Evolutionary conservation across 2,329 filamentous ascomycete genomes (phyloP), one percentile per base, ranked within the genome.

Genomic region (Fusarium brevicatenulatum): DNA sequence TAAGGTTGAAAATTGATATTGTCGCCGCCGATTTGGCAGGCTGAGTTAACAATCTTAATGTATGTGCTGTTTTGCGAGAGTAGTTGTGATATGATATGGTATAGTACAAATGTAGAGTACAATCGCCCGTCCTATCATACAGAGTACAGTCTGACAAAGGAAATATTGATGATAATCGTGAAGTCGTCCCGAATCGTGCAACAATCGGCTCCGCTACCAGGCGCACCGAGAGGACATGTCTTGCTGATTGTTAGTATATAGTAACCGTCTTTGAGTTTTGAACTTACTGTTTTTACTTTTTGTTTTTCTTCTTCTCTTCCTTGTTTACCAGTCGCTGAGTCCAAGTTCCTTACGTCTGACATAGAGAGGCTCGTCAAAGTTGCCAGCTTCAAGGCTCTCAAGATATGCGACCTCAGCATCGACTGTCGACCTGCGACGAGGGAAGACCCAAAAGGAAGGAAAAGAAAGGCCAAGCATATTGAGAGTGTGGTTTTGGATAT

Each of bases 401-500:
- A 74, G 52, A 30, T 64, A 65, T 36, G 63, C 71, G 23, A 67
- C 55, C 42, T 71, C 68, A 5, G 69, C 52, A 52, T 70, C 66
- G 21, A 65, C 47, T 44, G 64, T 63, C 42, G 73, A 65, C n/a
- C 66, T 67, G 9, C 75, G 70, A 42, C 72, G 75, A 16, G 73
- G 63, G 23, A 70, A 74, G 16, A 71, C 44, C 39, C 70, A 74
- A 13, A 76, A 76, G 19, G 68, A 42, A 13, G 63, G 44, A 25
- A 75, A 68, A 11, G 56, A 66, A 11, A 78, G 21, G 7, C 75
- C 75, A 49, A 78, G 61, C 76, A 78, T 78, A 16, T 21, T 72
- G 28, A 49, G 3, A 19, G 8, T 40, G 12, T 39, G 11, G 9
- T 36, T 21, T 21, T 43, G 9, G 3, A 25, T n/a, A 46, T 9